A percentile compares a stretch with the other conserved stretches of the same genome.
Evolutionary conservation across 73 alveolate species (phyloP).

Genomic region (Uronychia setigera): DNA sequence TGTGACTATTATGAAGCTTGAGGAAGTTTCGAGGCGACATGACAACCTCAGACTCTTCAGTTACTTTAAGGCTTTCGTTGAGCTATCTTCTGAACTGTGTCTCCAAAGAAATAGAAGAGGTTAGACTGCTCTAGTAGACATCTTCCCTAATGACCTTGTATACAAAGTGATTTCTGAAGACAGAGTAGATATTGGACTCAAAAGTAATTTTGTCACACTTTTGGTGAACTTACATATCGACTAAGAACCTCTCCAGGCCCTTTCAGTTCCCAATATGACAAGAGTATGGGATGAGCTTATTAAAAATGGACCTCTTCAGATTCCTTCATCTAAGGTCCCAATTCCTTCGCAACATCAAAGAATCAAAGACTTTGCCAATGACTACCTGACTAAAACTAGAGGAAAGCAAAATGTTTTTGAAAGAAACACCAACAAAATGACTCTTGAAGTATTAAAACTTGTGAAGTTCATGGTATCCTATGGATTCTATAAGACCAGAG

Average conservation of each 20-base stretch:
- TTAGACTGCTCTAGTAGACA: background rate
- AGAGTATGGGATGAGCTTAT: constrained; percentile 29
- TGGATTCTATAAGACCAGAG: constrained; percentile 57
- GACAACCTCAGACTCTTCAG: constrained; percentile 36
- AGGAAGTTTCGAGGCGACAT: constrained; percentile 15
- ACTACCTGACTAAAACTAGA: constrained; percentile 19
- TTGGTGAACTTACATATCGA: constrained; percentile 11
- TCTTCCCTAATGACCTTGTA: constrained; percentile 23
- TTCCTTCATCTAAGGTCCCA: constrained; percentile 15
- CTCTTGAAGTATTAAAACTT: constrained; percentile 34
- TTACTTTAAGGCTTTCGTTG: constrained; percentile 49
- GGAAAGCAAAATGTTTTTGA: constrained; percentile 34
- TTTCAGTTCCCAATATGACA: constrained; percentile 30
- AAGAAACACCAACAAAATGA: constrained; percentile 27
- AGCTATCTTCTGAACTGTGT: constrained; percentile 42
- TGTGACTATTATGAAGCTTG: constrained; percentile 5
- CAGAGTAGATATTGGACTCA: constrained; percentile 16
- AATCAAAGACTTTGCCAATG: constrained; percentile 30
- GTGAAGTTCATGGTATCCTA: constrained; percentile 53
- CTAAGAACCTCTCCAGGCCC: constrained; percentile 20
- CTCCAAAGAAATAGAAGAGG: constrained; percentile 45
- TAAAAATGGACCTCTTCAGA: background rate
- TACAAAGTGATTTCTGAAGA: constrained; percentile 27
- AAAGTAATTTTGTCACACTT: constrained; percentile 4
- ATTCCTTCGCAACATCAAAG: constrained; percentile 12